Conservation (phyloP, 352 stramenopile species). For the Globisporangium mamillatum region DNA sequence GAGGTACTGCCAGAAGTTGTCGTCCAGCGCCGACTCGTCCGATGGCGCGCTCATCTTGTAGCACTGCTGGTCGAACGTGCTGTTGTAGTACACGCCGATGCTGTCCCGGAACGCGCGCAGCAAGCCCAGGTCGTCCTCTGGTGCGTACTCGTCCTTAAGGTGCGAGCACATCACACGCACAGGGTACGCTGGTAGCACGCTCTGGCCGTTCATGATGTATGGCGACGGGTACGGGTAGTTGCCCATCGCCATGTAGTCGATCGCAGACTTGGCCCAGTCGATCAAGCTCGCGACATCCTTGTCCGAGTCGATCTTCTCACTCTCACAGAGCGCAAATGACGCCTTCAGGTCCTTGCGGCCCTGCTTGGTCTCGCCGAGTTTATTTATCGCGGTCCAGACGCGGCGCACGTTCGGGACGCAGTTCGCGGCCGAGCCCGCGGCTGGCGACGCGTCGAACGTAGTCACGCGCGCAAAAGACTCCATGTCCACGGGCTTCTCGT, state of each 20-base stretch:
- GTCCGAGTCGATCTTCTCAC: conserved; percentile 33
- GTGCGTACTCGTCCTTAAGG: conserved; percentile 40
- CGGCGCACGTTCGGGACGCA: conserved; percentile 81
- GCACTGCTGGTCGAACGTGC: conserved; percentile 52
- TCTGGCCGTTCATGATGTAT: conserved; percentile 91
- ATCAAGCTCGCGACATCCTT: conserved; percentile 55
- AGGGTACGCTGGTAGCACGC: conserved; percentile 88
- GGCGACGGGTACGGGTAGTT: conserved; percentile 95
- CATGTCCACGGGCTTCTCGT: conserved; percentile 61
- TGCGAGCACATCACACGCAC: conserved; percentile 83
- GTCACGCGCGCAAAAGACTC: conserved; percentile 55
- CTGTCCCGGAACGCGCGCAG: conserved; percentile 52
- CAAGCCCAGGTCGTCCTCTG: conserved; percentile 35
- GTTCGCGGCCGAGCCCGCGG: conserved; percentile 53
- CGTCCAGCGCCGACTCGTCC: conserved; percentile 51
- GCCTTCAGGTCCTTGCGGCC: conserved; percentile 42
- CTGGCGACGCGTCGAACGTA: conserved; percentile 65
- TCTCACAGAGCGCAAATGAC: conserved; percentile 54
- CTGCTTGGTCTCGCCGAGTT: conserved; percentile 39
- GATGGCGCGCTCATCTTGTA: conserved; percentile 45
- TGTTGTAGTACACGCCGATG: conserved; percentile 80
- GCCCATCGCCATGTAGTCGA: conserved; percentile 93
- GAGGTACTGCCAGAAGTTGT: conserved; percentile 79
- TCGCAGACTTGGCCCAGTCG: conserved; percentile 73
- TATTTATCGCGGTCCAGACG: conserved; percentile 57